These are phyloP conservation scores for Baudoinia panamericana DNA, from an alignment of 495 filamentous ascomycete species.

Conservation along the genomic window DNA sequence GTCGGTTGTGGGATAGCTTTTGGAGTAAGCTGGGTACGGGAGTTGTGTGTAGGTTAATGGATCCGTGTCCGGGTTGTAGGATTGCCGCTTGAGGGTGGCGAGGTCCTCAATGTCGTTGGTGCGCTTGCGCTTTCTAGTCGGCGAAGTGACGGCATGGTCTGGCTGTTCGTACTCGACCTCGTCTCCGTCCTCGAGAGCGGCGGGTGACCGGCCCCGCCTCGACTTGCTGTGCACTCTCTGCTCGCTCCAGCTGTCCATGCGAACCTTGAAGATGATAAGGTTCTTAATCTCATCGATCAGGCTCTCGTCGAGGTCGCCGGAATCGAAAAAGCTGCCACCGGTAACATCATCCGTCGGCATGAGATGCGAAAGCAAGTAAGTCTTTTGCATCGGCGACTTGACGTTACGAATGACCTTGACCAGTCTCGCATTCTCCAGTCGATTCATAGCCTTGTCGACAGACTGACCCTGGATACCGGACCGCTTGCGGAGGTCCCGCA, in stretches of 20 bases:
- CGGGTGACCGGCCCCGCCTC: constrained; percentile 1
- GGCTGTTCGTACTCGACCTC: neutral
- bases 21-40: constrained; percentile 56
- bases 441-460: constrained; percentile 61
- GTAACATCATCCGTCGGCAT: constrained; percentile 75
- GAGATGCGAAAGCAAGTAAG: constrained; percentile 53
- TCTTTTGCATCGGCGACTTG: constrained; percentile 47
- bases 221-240: neutral
- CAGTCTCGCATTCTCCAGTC: constrained; percentile 68
- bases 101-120: constrained; percentile 13
- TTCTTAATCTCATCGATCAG: constrained; percentile 62
- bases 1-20: constrained; percentile 60
- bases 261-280: constrained; percentile 59
- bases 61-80: constrained; percentile 23
- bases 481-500: constrained; percentile 57
- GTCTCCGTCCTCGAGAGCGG: neutral
- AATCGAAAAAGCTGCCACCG: constrained; percentile 86
- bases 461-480: constrained; percentile 37
- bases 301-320: constrained; percentile 70
- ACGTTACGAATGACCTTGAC: constrained; percentile 62
- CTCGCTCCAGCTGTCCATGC: constrained; percentile 44
- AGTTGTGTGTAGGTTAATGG: constrained; percentile 31
- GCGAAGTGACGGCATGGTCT: neutral
- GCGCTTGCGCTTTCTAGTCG: constrained; percentile 16
- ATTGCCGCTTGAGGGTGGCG: neutral